A percentile compares a stretch with the other conserved stretches of the same genome.
Evolutionary conservation across 2,329 filamentous ascomycete species (phyloP).

Genomic region (Bipolaris sorokiniana): DNA sequence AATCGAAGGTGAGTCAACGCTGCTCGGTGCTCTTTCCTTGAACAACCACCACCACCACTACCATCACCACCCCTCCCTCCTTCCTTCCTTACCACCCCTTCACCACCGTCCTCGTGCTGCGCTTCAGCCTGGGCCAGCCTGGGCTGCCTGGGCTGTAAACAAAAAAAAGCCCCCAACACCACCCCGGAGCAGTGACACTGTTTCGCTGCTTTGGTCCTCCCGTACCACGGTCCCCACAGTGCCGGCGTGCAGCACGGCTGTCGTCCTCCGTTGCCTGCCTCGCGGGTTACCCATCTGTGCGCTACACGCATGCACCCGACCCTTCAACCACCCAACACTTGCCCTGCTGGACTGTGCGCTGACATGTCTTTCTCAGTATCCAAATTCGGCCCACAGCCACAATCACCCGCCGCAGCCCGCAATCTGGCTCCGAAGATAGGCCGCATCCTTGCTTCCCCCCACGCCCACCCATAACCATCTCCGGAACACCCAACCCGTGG

Average conservation of each 20-base stretch:
- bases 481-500: constrained; percentile 14
- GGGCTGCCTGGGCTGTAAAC: constrained; percentile 23
- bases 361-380: constrained; percentile 34
- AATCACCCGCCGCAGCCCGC: constrained; percentile 27
- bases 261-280: constrained; percentile 44
- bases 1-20: constrained; percentile 44
- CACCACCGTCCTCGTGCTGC: constrained; percentile 13
- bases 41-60: not conserved
- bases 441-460: constrained; percentile 24
- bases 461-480: constrained; percentile 27
- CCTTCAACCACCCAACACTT: constrained; percentile 36
- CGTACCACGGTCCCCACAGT: constrained; percentile 42
- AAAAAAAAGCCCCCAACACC: constrained; percentile 28
- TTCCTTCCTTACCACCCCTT: constrained; percentile 15
- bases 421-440: constrained; percentile 30
- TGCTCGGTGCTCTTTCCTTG: constrained; percentile 21
- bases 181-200: constrained; percentile 40
- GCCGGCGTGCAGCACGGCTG: constrained; percentile 40
- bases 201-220: constrained; percentile 39
- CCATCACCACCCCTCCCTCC: not conserved
- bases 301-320: constrained; percentile 47
- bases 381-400: constrained; percentile 35
- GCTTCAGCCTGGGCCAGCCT: constrained; percentile 19
- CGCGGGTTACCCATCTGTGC: constrained; percentile 39
- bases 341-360: constrained; percentile 32